Percentiles rank a stretch among this genome's conserved stretches.
These are phyloP conservation scores for Exophiala xenobiotica DNA, from an alignment of 2,329 filamentous ascomycete species.

Conservation along the genomic window DNA sequence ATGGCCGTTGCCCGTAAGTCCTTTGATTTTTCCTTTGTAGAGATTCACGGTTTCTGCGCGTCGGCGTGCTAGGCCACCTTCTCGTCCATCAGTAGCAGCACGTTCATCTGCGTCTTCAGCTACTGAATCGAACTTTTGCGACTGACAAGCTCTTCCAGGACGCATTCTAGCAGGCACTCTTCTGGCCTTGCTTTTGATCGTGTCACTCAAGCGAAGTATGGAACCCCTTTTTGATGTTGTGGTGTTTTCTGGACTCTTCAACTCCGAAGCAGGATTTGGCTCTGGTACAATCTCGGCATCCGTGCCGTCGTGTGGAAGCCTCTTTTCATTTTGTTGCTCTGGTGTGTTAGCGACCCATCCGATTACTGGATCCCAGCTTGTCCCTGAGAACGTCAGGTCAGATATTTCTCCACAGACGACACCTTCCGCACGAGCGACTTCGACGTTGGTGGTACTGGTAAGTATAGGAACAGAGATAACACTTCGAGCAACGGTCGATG, in stretches of 20 bases:
- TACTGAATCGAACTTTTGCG: neutral
- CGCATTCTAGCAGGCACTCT: neutral
- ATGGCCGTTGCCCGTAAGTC: slow-evolving; percentile 16
- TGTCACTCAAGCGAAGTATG: slow-evolving; percentile 11
- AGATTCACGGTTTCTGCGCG: slow-evolving; percentile 20
- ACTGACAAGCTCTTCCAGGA: neutral
- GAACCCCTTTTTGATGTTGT: slow-evolving; percentile 9
- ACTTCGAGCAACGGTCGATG: slow-evolving; percentile 28
- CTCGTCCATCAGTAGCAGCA: neutral
- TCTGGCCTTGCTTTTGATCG: slow-evolving; percentile 12
- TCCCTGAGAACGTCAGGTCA: slow-evolving; percentile 13
- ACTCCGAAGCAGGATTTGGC: neutral
- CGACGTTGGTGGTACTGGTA: slow-evolving; percentile 30
- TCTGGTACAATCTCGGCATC: neutral
- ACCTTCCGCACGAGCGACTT: slow-evolving; percentile 28
- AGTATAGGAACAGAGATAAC: slow-evolving; percentile 30
- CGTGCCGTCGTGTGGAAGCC: neutral
- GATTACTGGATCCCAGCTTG: slow-evolving; percentile 16
- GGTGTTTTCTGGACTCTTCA: neutral
- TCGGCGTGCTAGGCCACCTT: slow-evolving; percentile 1
- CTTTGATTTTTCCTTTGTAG: slow-evolving; percentile 23
- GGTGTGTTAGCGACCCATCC: slow-evolving; percentile 9
- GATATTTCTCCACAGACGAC: slow-evolving; percentile 26
- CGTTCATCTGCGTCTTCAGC: neutral
- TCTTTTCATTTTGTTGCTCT: neutral